A percentile compares a stretch with the other conserved stretches of the same genome.
These are phyloP conservation scores for Alnus glutinosa DNA, from an alignment of 306 rosid species.

Conservation along the genomic window DNA sequence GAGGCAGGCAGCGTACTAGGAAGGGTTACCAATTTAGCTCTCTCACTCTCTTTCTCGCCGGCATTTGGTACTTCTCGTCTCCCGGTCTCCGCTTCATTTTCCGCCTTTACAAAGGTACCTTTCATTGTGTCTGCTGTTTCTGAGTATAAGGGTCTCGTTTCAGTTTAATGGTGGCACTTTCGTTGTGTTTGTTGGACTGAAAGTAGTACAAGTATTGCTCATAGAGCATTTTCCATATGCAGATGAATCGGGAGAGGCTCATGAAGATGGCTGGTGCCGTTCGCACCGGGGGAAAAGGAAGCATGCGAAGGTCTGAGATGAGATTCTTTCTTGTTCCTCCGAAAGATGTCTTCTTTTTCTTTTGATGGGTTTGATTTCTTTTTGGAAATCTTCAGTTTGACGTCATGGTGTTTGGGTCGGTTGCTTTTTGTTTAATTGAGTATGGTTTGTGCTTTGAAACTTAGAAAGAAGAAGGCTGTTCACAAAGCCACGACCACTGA, in stretches of 20 bases:
- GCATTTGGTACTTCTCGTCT: background rate
- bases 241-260: constrained; percentile 59
- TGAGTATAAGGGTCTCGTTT: background rate
- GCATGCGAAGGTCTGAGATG: constrained; percentile 47
- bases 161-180: background rate
- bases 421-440: constrained; percentile 1
- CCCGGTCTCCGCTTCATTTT: background rate
- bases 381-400: background rate
- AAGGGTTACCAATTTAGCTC: background rate
- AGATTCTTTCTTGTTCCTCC: background rate
- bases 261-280: constrained; percentile 70
- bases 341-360: background rate
- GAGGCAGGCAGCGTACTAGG: background rate
- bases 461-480: constrained; percentile 12
- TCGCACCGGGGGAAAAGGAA: constrained; percentile 70
- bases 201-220: background rate
- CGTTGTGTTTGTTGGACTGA: too few species aligned
- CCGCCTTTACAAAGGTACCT: background rate
- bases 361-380: background rate
- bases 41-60: background rate
- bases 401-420: background rate
- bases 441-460: background rate
- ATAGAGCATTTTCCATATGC: background rate
- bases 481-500: constrained; percentile 8
- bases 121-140: background rate